A percentile compares a stretch with the other conserved stretches of the same genome.
These are phyloP conservation scores for Magnolia officinalis DNA, from an alignment of 164 flowering plant species.

Conservation along the genomic window DNA sequence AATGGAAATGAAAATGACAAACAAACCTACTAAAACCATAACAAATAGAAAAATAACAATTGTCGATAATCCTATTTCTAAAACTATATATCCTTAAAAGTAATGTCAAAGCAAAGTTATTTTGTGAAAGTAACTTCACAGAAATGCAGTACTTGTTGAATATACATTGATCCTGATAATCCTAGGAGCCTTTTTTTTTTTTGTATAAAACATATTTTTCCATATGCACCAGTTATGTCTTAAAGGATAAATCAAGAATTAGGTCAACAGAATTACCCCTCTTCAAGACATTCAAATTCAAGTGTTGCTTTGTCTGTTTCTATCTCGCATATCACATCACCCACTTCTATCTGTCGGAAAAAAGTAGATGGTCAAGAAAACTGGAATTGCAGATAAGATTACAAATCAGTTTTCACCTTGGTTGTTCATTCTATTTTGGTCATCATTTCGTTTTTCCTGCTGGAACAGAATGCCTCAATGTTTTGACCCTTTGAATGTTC, in stretches of 20 bases:
- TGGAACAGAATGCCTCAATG: background rate
- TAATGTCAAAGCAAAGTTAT: no score
- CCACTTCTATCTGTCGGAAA: slow-evolving; percentile 75
- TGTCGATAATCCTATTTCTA: no score
- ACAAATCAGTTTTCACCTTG: background rate
- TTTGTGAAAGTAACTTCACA: no score
- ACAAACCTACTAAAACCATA: no score
- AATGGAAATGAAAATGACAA: no score
- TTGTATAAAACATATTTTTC: no score
- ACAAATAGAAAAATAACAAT: no score
- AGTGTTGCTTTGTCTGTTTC: slow-evolving; percentile 97
- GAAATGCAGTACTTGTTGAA: no score
- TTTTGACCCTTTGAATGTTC: background rate
- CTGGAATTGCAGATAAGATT: background rate
- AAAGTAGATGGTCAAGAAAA: slow-evolving; percentile 13
- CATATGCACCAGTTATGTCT: background rate
- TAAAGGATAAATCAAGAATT: slow-evolving; percentile 5
- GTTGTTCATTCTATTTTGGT: background rate
- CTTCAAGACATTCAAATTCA: slow-evolving; percentile 91
- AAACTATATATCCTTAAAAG: no score
- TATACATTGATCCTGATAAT: no score
- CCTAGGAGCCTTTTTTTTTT: no score
- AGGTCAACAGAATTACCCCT: slow-evolving; percentile 56
- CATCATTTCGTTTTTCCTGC: background rate
- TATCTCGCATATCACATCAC: slow-evolving; percentile 89